Evolutionary conservation across 768 basidiomycete species (phyloP), one percentile per base, ranked within the genome.

Genomic region (Suillus hirtellus): DNA sequence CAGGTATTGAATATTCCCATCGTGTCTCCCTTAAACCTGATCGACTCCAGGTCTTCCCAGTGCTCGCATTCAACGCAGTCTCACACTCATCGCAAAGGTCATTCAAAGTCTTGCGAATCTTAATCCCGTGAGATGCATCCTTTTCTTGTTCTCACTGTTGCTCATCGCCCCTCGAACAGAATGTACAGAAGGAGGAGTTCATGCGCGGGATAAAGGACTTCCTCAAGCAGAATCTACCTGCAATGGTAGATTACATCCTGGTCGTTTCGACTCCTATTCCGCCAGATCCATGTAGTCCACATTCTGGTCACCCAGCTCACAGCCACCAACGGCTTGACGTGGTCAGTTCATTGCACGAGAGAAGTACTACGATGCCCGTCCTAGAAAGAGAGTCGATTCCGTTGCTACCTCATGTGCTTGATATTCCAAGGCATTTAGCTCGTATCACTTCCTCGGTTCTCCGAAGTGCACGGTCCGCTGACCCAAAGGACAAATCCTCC

Each of bases 21-120:
- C 19, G 14, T 34, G 19, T 11, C 9, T 47, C 49, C 15, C 44
- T 11, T 31, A n/a, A 59, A 53, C 68, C 75, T 44, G 68, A 47
- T n/a, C 24, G 62, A 42, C 12, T 38, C 4, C 63, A 94, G 90
- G 89, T 52, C 80, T 92, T 63, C 89, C 92, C 4, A 82, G 82
- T 61, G 71, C 79, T 21, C 77, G 86, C 10, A 86, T 93, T 11
- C 88, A 92, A 70, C 86, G 93, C 42, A 94, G 89, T 72, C 80
- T 96, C 58, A 95, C 90, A 0, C 73, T 93, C 67, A 87, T 96
- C 60, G 93, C 93, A 8, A 95, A 93, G 75, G 90, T 90, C n/a
- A 83, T 96, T 21, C 92, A 94, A 75, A 95, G 90, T 67, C 78
- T 95, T 46, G 94, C 94, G 6, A 96, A 96, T 73, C 78, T 95